These are phyloP conservation scores for Pseudogymnoascus sp. DNA, from an alignment of 2,329 filamentous ascomycete species.

Conservation along the genomic window DNA sequence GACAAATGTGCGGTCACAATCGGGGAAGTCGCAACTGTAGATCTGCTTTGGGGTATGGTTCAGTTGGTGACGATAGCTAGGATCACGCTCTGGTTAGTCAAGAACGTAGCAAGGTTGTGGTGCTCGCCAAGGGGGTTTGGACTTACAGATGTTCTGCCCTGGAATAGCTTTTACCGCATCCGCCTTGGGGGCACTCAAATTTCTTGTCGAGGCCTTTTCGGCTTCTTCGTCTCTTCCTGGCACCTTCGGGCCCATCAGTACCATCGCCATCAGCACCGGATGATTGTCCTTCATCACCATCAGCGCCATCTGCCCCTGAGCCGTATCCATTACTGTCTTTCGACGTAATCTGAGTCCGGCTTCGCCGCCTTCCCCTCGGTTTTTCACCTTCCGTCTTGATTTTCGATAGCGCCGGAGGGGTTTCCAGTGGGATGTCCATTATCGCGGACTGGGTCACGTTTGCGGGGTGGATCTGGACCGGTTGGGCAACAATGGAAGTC, in stretches of 20 bases:
- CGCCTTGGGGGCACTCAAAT: constrained; percentile 75
- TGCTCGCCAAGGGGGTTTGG: constrained; percentile 15
- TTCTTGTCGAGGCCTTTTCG: constrained; percentile 73
- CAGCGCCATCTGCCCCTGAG: constrained; percentile 18
- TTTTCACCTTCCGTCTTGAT: constrained; percentile 24
- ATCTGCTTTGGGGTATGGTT: constrained; percentile 96
- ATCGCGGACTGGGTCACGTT: constrained; percentile 1
- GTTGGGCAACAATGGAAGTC: constrained; percentile 7
- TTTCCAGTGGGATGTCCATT: constrained; percentile 8
- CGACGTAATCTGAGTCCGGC: constrained; percentile 21
- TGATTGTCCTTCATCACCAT: constrained; percentile 24
- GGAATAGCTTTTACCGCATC: constrained; percentile 93
- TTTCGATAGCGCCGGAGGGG: constrained; percentile 20
- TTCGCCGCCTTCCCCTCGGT: constrained; percentile 26
- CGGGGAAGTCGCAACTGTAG: constrained; percentile 85
- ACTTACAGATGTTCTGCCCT: constrained; percentile 87
- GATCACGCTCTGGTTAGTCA: constrained; percentile 4
- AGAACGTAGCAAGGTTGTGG: constrained; percentile 13
- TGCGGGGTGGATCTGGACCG: neutral
- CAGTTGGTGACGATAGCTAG: constrained; percentile 76
- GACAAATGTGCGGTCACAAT: constrained; percentile 85
- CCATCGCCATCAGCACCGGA: constrained; percentile 29
- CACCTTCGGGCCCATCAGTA: constrained; percentile 13
- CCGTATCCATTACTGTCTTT: constrained; percentile 21
- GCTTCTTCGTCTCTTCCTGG: constrained; percentile 56